phyloP scores from a whole-genome alignment of 1,284 basidiomycete genomes.

The Singerocomus inundabilis region DNA sequence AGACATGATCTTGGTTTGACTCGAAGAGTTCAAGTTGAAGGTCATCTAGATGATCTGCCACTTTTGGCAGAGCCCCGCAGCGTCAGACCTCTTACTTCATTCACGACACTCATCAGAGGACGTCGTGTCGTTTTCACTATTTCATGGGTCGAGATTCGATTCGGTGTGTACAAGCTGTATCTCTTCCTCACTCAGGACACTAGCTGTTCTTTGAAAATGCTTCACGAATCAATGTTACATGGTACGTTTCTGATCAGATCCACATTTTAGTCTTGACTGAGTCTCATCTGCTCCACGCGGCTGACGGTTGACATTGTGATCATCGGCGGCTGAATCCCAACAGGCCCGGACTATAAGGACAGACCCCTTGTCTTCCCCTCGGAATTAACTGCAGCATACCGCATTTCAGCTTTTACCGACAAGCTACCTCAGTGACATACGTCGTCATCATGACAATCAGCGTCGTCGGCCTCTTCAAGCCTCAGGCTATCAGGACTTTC shows the following conservation, averaged over 20 bases:
- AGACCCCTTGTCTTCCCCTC: not conserved
- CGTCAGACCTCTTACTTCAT: not conserved
- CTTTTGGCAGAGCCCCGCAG: conserved; percentile 2
- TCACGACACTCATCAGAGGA: not conserved
- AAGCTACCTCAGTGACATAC: conserved; percentile 2
- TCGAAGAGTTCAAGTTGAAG: not conserved
- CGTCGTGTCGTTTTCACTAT: not conserved
- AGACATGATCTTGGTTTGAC: conserved; percentile 23
- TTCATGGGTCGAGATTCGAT: not conserved
- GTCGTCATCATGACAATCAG: conserved; percentile 16
- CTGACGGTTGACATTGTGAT: conserved; percentile 16
- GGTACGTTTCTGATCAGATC: conserved; percentile 5
- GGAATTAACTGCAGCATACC: conserved; percentile 4
- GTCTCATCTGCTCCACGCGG: conserved; percentile 5
- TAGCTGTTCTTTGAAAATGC: not conserved
- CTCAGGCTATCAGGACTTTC: conserved; percentile 4
- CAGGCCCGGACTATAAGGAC: conserved; percentile 10
- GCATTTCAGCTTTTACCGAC: conserved; percentile 1
- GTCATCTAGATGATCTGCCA: conserved; percentile 10
- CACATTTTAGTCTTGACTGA: conserved; percentile 1
- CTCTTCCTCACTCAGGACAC: not conserved
- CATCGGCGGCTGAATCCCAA: conserved; percentile 13
- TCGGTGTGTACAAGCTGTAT: not conserved
- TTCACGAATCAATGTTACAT: not conserved
- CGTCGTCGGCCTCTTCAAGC: conserved; percentile 18